Percentiles rank a stretch among this genome's conserved stretches.
These are phyloP conservation scores for Penicillium griseofulvum DNA, from an alignment of 2,329 filamentous ascomycete genomes.

Conservation along the genomic window DNA sequence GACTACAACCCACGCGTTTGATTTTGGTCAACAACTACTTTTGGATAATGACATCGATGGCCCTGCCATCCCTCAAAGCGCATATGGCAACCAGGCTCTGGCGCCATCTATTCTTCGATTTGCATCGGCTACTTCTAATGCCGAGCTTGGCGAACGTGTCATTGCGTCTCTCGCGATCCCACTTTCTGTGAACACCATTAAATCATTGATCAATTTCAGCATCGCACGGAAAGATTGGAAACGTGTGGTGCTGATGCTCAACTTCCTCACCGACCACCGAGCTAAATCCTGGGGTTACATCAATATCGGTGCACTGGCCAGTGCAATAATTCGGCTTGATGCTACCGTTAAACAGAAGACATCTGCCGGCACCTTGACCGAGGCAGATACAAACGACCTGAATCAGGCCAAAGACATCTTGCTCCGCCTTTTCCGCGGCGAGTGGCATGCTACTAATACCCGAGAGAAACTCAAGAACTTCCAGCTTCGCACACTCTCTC, in stretches of 20 bases:
- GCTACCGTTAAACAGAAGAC: constrained; percentile 17
- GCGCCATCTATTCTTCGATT: constrained; percentile 56
- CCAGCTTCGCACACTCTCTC: constrained; percentile 30
- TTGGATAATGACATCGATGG: constrained; percentile 54
- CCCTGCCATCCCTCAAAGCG: constrained; percentile 47
- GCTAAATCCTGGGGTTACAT: constrained; percentile 39
- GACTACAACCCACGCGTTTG: constrained; percentile 46
- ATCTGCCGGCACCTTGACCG: constrained; percentile 1
- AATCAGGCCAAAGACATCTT: constrained; percentile 32
- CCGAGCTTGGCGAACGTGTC: constrained; percentile 29
- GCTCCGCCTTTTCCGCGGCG: constrained; percentile 33
- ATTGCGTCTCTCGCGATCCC: constrained; percentile 32
- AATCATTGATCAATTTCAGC: constrained; percentile 35
- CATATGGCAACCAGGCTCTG: constrained; percentile 50
- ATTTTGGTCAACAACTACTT: constrained; percentile 55
- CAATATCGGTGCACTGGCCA: constrained; percentile 36
- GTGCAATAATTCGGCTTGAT: constrained; percentile 43
- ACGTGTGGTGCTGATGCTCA: constrained; percentile 30
- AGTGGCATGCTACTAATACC: constrained; percentile 28
- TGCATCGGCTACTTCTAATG: constrained; percentile 51
- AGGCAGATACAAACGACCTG: constrained; percentile 17
- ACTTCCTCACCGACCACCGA: constrained; percentile 34
- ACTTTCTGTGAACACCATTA: constrained; percentile 36
- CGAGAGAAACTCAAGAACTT: constrained; percentile 19
- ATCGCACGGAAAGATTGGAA: constrained; percentile 37